Base-by-base conservation (phyloP, 805 yeast genomes). In the Naumovozyma dairenensis region DNA sequence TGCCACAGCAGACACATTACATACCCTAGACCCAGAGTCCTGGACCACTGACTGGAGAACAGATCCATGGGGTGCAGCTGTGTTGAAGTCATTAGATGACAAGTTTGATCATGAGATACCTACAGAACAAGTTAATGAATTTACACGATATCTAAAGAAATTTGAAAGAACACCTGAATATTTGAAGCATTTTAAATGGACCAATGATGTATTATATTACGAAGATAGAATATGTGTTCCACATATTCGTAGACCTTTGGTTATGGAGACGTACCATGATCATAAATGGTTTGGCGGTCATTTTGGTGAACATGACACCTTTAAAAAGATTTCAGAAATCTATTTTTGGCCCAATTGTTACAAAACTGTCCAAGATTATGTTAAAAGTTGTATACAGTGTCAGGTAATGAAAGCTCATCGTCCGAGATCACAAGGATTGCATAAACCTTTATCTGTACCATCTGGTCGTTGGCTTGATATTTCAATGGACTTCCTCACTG, bases 391-490 rank as follows among this genome's bases (percentile, higher is more conserved):
- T 15, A 5, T 14, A 2, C 37, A 42, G 10, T 42, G 36, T 25
- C 41, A 39, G 26, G 13, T 37, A n/a, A 25, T 33, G 9, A 34
- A 34, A 12, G 4, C n/a, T 2, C 32, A 42, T 13, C 31, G 34
- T 6, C 33, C 31, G 1, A 12, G 22, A 6, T 5, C 30, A 6
- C 42, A 43, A 13, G 46, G 43, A 2, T 27, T 34, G 7, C 6
- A 32, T 4, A 15, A 14, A 21, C 44, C 47, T 2, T 24, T 37
- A n/a, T 29, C 24, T 3, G 24, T 45, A 2, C 39, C 49, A 3
- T 31, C 37, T 20, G 37, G 41, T 14, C 29, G 46, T 16, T 46
- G 51, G 52, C 19, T 16, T 6, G 40, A 35, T 22, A 39, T 46
- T 2, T 32, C 49, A 4, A 32, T 43, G 20, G 49, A 46, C 21